phyloP scores from a whole-genome alignment of 2,329 filamentous ascomycete genomes.

The Thermochaetoides dissita region DNA sequence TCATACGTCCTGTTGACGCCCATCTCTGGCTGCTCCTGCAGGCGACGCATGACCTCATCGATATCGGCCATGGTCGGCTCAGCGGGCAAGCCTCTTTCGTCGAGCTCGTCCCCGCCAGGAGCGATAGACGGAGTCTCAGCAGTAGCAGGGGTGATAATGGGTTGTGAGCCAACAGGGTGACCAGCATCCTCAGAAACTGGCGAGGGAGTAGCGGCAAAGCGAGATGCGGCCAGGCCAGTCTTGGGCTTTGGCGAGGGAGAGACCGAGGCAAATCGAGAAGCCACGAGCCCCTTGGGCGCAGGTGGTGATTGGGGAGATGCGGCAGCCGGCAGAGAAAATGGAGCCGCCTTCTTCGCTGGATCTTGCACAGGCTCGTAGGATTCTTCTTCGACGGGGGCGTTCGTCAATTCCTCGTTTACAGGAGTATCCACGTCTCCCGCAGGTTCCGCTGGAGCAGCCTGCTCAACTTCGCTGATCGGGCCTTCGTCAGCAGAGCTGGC shows the following conservation, averaged over 20 bases:
- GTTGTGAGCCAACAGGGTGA: conserved; percentile 3
- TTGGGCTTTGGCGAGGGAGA: conserved; percentile 27
- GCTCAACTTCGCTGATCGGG: background rate
- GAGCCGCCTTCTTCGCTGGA: conserved; percentile 9
- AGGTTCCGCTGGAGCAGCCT: background rate
- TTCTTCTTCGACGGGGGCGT: conserved; percentile 4
- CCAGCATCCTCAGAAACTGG: conserved; percentile 11
- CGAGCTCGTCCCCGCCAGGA: conserved; percentile 10
- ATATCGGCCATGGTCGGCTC: conserved; percentile 63
- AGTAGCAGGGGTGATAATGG: conserved; percentile 15
- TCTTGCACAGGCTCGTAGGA: conserved; percentile 7
- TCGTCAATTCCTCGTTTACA: background rate
- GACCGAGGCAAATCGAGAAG: conserved; percentile 33
- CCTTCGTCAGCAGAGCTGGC: conserved; percentile 13
- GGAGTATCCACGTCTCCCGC: background rate
- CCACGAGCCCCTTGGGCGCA: conserved; percentile 27
- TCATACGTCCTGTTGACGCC: conserved; percentile 53
- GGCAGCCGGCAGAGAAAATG: conserved; percentile 8
- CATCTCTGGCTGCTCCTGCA: conserved; percentile 61
- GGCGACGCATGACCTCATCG: conserved; percentile 79
- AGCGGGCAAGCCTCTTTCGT: background rate
- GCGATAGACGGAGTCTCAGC: conserved; percentile 18
- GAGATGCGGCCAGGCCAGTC: conserved; percentile 29
- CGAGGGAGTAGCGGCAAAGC: conserved; percentile 24
- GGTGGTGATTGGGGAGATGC: conserved; percentile 9